Conservation (phyloP, 2,329 filamentous ascomycete species). For the Colletotrichum gloeosporioides region DNA sequence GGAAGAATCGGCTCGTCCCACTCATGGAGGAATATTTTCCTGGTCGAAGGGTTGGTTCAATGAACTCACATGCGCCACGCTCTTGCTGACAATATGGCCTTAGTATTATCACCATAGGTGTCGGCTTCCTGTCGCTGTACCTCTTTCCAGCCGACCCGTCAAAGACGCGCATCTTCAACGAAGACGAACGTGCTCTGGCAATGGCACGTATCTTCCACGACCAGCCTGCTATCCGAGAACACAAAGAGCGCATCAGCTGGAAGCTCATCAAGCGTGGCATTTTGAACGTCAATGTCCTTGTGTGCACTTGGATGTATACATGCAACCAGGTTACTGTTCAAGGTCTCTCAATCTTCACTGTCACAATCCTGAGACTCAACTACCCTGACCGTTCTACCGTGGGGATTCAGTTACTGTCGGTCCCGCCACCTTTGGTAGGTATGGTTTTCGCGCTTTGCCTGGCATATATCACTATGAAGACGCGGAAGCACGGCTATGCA, state of each 20-base stretch:
- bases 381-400: slow-evolving; percentile 28
- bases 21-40: slow-evolving; percentile 68
- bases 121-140: slow-evolving; percentile 54
- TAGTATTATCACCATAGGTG: slow-evolving; percentile 59
- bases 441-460: slow-evolving; percentile 28
- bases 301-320: slow-evolving; percentile 29
- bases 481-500: slow-evolving; percentile 27
- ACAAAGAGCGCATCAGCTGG: slow-evolving; percentile 26
- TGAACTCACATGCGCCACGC: accelerated
- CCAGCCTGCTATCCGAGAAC: slow-evolving; percentile 29
- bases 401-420: slow-evolving; percentile 30
- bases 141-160: slow-evolving; percentile 25
- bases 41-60: slow-evolving; percentile 22
- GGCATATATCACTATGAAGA: slow-evolving; percentile 32
- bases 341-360: slow-evolving; percentile 69
- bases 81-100: not conserved
- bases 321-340: slow-evolving; percentile 60
- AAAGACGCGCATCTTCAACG: slow-evolving; percentile 41
- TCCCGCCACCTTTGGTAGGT: slow-evolving; percentile 27
- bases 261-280: slow-evolving; percentile 22
- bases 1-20: slow-evolving; percentile 25
- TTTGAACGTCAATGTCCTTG: slow-evolving; percentile 29
- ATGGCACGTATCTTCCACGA: slow-evolving; percentile 67
- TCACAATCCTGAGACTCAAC: slow-evolving; percentile 61
- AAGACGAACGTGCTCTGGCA: slow-evolving; percentile 67